These are phyloP conservation scores for Candida sp. DNA, from an alignment of 1,139 yeast species.

Conservation along the genomic window DNA sequence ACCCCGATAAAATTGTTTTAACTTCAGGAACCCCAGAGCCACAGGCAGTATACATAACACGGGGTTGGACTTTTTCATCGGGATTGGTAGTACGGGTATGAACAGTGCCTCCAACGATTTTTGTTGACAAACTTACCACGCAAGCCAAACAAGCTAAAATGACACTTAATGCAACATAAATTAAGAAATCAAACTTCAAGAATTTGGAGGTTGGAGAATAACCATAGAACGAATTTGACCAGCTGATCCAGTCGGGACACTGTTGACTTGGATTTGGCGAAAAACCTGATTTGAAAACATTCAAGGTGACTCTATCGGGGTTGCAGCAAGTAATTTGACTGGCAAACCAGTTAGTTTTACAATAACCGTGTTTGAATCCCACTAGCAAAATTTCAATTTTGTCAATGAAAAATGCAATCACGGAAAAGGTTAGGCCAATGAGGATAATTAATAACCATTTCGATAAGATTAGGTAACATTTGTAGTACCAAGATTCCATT, in stretches of 20 bases:
- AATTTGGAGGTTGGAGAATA: constrained; percentile 13
- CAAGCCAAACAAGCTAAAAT: constrained; percentile 47
- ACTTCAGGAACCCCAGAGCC: constrained; percentile 72
- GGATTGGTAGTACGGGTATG: constrained; percentile 1
- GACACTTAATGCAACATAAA: constrained; percentile 41
- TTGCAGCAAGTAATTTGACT: constrained; percentile 46
- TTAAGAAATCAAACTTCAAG: constrained; percentile 26
- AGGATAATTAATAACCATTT: constrained; percentile 51
- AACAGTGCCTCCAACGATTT: constrained; percentile 24
- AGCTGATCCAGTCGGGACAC: constrained; percentile 45
- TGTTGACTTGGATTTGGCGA: constrained; percentile 9
- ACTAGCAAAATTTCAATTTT: constrained; percentile 48
- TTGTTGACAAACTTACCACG: constrained; percentile 46
- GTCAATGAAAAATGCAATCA: constrained; percentile 53
- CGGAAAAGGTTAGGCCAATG: constrained; percentile 47
- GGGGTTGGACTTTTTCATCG: constrained; percentile 9
- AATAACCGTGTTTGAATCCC: constrained; percentile 55
- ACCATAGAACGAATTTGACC: constrained; percentile 34
- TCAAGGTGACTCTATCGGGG: constrained; percentile 6
- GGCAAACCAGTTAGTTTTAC: constrained; percentile 43
- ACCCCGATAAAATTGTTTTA: constrained; percentile 53
- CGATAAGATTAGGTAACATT: constrained; percentile 24
- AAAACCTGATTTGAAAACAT: constrained; percentile 21
- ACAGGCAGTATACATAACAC: constrained; percentile 50
- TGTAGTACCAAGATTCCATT: constrained; percentile 18